phyloP scores from a whole-genome alignment of 352 stramenopile genomes.

The Blastocystis sp. region DNA sequence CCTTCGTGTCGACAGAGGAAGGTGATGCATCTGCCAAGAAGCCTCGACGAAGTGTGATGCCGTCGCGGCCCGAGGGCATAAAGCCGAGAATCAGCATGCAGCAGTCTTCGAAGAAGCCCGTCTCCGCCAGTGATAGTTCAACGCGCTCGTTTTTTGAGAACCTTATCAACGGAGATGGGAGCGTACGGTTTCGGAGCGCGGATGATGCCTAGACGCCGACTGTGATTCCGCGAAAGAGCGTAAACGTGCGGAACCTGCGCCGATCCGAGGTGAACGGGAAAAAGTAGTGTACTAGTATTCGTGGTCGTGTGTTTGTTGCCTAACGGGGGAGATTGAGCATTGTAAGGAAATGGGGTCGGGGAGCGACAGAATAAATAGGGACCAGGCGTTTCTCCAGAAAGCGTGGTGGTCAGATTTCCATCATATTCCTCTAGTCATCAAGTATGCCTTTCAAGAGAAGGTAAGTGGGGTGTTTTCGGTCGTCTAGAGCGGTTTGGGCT shows the following conservation, averaged over 20 bases:
- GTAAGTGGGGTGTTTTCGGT: neutral
- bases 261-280: conserved; percentile 6
- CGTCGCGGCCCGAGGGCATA: neutral
- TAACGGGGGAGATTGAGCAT: neutral
- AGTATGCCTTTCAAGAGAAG: conserved; percentile 74
- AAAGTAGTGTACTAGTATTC: conserved; percentile 30
- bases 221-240: conserved; percentile 48
- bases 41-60: neutral
- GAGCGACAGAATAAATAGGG: neutral
- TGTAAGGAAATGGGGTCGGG: neutral
- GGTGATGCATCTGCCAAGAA: neutral
- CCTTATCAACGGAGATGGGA: conserved; percentile 44
- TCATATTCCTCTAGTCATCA: conserved; percentile 69
- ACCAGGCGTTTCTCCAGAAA: conserved; percentile 16
- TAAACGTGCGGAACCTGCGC: conserved; percentile 52
- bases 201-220: conserved; percentile 13
- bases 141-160: conserved; percentile 62
- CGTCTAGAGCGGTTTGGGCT: neutral
- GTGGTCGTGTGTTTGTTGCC: neutral
- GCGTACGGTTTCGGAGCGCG: neutral
- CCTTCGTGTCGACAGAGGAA: neutral
- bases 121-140: neutral
- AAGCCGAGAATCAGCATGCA: conserved; percentile 8
- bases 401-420: conserved; percentile 59
- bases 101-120: neutral